These are phyloP conservation scores for Calonectria multiphialidica DNA, from an alignment of 2,329 filamentous ascomycete species.

Conservation along the genomic window DNA sequence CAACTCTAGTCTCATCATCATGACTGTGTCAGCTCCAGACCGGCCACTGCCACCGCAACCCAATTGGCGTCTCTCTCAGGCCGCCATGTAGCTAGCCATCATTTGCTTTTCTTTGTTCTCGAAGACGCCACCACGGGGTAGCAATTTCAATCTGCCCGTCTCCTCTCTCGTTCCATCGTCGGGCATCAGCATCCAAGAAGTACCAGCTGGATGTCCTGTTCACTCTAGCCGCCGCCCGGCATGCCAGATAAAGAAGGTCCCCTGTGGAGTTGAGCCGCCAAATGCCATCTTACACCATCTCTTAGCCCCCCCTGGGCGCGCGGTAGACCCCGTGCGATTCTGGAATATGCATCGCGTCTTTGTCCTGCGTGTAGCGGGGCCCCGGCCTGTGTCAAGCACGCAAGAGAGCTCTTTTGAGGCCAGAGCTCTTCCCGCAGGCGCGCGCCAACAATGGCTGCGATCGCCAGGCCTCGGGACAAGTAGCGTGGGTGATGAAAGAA, in stretches of 20 bases:
- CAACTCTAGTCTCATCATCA: slow-evolving; percentile 18
- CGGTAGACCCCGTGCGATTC: background rate
- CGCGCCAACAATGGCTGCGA: slow-evolving; percentile 1
- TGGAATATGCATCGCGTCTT: slow-evolving; percentile 16
- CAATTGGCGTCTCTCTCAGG: slow-evolving; percentile 30
- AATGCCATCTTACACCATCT: background rate
- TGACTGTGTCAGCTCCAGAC: slow-evolving; percentile 9
- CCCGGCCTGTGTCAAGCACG: slow-evolving; percentile 13
- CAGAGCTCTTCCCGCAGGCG: background rate
- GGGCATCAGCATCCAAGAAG: background rate
- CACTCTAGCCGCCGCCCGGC: background rate
- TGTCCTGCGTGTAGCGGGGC: slow-evolving; percentile 17
- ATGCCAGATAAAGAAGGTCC: background rate
- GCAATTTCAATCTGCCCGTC: background rate
- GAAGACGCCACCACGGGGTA: background rate
- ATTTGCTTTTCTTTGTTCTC: slow-evolving; percentile 5
- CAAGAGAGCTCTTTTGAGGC: background rate
- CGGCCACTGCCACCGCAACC: slow-evolving; percentile 20
- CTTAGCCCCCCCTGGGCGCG: background rate
- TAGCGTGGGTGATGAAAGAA: no score
- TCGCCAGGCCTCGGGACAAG: background rate
- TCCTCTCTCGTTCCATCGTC: background rate
- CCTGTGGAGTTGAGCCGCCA: background rate
- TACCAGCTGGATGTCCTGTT: no score
- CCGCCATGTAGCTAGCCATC: slow-evolving; percentile 13